Conservation (phyloP, 768 basidiomycete genomes). For the Hericium alpestre region DNA sequence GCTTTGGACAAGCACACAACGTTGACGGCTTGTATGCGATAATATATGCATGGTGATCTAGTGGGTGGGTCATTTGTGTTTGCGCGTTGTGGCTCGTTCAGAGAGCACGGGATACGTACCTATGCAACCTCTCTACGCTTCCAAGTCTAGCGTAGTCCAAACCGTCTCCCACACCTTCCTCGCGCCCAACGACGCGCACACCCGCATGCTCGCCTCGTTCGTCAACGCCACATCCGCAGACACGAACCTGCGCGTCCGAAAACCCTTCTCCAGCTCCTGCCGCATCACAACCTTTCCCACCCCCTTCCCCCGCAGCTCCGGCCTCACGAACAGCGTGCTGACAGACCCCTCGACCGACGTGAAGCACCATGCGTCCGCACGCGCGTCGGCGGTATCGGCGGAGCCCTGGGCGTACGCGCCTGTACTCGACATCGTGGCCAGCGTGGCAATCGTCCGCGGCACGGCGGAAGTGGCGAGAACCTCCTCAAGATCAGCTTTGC, state of each 20-base stretch:
- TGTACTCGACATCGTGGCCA: neutral
- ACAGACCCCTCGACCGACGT: conserved; percentile 2
- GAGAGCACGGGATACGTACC: no score
- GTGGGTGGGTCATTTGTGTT: no score
- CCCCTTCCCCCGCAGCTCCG: neutral
- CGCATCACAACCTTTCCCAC: conserved; percentile 4
- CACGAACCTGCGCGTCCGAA: neutral
- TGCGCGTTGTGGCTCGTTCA: no score
- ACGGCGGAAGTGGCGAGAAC: neutral
- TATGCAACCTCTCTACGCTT: neutral
- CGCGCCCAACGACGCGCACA: neutral
- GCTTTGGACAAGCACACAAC: no score
- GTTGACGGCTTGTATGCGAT: no score
- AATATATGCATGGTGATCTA: no score
- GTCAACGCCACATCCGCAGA: neutral
- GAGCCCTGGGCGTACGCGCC: conserved; percentile 2
- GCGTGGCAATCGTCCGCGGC: neutral
- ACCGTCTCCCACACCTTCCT: neutral
- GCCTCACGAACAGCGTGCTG: conserved; percentile 6
- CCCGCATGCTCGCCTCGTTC: neutral
- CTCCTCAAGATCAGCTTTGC: neutral
- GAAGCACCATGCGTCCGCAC: conserved; percentile 9
- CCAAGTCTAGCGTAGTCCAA: neutral
- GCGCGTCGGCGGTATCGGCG: neutral
- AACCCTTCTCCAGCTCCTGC: conserved; percentile 2